Conservation (phyloP, 768 basidiomycete genomes). For the Clitopilus hobsonii region DNA sequence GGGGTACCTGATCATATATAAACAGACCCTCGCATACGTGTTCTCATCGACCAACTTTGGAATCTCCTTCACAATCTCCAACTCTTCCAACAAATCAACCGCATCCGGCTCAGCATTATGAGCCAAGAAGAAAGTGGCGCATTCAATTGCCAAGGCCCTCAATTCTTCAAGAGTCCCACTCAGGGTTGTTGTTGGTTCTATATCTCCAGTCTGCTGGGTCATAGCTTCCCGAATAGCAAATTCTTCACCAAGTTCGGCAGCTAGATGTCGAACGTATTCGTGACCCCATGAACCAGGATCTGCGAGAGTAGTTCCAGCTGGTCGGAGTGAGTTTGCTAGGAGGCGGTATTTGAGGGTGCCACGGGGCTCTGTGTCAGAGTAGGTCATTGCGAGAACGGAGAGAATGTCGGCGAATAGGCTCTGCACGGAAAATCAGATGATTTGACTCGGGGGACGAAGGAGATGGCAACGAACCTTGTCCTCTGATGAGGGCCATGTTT, state of each 20-base stretch:
- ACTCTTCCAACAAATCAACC: constrained; percentile 89
- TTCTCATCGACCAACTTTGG: constrained; percentile 78
- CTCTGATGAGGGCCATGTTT: constrained; percentile 73
- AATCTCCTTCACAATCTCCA: constrained; percentile 85
- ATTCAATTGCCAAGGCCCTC: constrained; percentile 70
- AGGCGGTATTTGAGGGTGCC: constrained; percentile 94
- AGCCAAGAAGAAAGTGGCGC: constrained; percentile 82
- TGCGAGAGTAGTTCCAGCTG: constrained; percentile 60
- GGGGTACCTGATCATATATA: constrained; percentile 93
- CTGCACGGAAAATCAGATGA: constrained; percentile 33
- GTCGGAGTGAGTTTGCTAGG: constrained; percentile 66
- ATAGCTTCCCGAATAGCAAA: constrained; percentile 53
- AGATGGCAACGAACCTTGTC: constrained; percentile 51
- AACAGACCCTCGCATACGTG: constrained; percentile 85
- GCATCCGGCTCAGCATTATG: constrained; percentile 99
- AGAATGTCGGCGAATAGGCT: constrained; percentile 95
- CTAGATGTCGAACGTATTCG: constrained; percentile 96
- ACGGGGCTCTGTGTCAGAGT: constrained; percentile 95
- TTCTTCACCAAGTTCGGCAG: constrained; percentile 95
- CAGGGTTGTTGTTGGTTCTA: constrained; percentile 26
- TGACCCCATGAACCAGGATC: constrained; percentile 99
- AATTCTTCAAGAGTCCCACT: constrained; percentile 72
- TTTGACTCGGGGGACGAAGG: neutral
- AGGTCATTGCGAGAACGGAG: constrained; percentile 98
- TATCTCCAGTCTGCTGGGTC: constrained; percentile 23